phyloP scores from a whole-genome alignment of 139 green algal genomes.

The Micromonas commoda region DNA sequence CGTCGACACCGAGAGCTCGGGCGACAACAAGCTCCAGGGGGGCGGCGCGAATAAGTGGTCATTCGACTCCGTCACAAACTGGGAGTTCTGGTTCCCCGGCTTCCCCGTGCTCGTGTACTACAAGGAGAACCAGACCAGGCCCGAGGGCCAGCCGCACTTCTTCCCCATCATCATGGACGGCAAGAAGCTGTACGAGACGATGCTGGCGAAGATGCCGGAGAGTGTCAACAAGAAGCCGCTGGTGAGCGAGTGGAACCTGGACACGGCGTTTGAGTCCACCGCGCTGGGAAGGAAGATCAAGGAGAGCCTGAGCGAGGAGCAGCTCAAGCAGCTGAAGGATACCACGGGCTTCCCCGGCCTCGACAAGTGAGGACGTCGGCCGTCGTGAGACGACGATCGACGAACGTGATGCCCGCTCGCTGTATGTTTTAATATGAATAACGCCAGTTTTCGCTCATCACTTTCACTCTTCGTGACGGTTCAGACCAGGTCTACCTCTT shows the following conservation, averaged over 20 bases:
- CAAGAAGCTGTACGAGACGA: constrained; percentile 42
- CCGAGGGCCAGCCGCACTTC: constrained; percentile 85
- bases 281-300: constrained; percentile 6
- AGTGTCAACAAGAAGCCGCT: constrained; percentile 16
- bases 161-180: constrained; percentile 46
- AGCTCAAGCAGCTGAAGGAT: background rate
- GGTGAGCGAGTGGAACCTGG: constrained; percentile 14
- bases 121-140: constrained; percentile 97
- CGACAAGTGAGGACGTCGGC: background rate
- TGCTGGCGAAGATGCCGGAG: constrained; percentile 30
- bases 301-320: constrained; percentile 12
- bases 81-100: constrained; percentile 87
- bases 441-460: background rate
- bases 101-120: constrained; percentile 97
- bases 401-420: background rate
- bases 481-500: constrained; percentile 30
- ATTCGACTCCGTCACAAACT: constrained; percentile 69
- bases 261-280: constrained; percentile 6
- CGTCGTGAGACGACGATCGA: background rate
- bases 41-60: constrained; percentile 30
- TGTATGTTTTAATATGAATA: background rate
- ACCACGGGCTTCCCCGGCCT: constrained; percentile 1
- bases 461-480: background rate
- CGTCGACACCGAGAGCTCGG: background rate
- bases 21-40: constrained; percentile 30